Base-by-base conservation (phyloP, 2,329 filamentous ascomycete species). In the Claviceps sp. region DNA sequence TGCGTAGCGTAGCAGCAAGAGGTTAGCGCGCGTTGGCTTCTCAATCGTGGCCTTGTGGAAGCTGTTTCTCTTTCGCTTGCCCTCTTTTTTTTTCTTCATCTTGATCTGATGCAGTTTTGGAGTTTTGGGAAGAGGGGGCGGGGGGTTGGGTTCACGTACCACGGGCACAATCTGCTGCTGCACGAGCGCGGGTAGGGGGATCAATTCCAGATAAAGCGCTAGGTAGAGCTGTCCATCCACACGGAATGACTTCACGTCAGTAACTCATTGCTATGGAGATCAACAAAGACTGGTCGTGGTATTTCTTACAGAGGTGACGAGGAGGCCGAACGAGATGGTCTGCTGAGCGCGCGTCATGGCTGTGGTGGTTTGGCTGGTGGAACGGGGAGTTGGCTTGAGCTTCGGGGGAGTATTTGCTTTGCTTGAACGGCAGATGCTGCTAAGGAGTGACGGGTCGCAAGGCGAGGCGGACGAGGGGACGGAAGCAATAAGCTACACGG, bases 331-430 rank as follows among this genome's bases (percentile, higher is more conserved):
- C 56, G 89, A 95, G 66, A 96, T 84, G 58, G 88, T 91, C 71
- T 97, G 90, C 68, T 88, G 84, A 22, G 93, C 93, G 71, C 90
- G 89, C 60, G 93, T 95, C 93, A 97, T 97, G 58, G 59, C 83
- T 71, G 60, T 54, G 9, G n/a, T 6, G 18, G 7, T 18, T 43
- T n/a, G 36, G 13, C 30, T n/a, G 16, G 14, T 11, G 9, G 37
- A 6, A 14, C 13, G 7, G 37, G 22, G 42, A 9, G 11, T 26
- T 5, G 41, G 22, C 11, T 11, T 22, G 18, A 43, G 8, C 18
- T 42, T 18, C 37, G 37, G 37, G 37, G 7, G 37, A 16, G 37
- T 40, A 40, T 40, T n/a, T 40, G 7, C 37, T 14, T 40, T 8
- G 37, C 5, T 8, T 30, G 26, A 9, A 30, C 26, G 26, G 26